These are phyloP conservation scores for Rubia yunnanensis DNA, from an alignment of 257 asterid genomes.

Conservation along the genomic window DNA sequence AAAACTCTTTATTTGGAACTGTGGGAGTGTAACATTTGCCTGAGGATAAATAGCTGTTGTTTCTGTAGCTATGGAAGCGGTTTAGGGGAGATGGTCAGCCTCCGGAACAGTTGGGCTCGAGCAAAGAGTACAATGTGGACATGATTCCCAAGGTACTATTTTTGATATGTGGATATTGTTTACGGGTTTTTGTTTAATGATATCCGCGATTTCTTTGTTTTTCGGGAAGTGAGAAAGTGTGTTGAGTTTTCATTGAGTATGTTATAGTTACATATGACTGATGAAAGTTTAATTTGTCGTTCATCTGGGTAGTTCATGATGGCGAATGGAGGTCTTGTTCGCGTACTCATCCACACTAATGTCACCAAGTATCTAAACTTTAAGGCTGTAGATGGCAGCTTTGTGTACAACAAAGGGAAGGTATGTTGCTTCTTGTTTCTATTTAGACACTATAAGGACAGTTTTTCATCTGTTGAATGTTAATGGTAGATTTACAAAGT, in stretches of 20 bases:
- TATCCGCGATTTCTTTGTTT: not conserved
- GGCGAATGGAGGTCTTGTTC: conserved; percentile 95
- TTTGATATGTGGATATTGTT: not conserved
- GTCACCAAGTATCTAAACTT: conserved; percentile 96
- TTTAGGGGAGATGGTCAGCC: conserved; percentile 73
- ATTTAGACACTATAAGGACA: not conserved
- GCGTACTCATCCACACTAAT: conserved; percentile 83
- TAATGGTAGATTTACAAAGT: conserved; percentile 72
- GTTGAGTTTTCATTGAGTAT: not conserved
- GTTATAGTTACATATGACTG: not conserved
- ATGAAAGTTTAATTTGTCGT: conserved; percentile 9
- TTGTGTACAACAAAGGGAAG: conserved; percentile 95
- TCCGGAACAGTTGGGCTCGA: conserved; percentile 64
- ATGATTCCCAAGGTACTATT: conserved; percentile 88
- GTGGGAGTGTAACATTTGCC: not conserved
- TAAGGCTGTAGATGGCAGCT: conserved; percentile 99
- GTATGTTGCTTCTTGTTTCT: conserved; percentile 26
- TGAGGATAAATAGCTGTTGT: conserved; percentile 3
- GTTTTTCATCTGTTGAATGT: not conserved
- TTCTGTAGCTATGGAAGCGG: conserved; percentile 83
- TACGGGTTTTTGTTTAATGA: not conserved
- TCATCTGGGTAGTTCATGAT: conserved; percentile 62
- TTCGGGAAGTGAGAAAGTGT: not conserved
- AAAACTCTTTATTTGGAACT: too few species aligned
- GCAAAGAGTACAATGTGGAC: conserved; percentile 94